A percentile compares a stretch with the other conserved stretches of the same genome.
These are phyloP conservation scores for Penicillium sp. DNA, from an alignment of 2,329 filamentous ascomycete genomes.

Conservation along the genomic window DNA sequence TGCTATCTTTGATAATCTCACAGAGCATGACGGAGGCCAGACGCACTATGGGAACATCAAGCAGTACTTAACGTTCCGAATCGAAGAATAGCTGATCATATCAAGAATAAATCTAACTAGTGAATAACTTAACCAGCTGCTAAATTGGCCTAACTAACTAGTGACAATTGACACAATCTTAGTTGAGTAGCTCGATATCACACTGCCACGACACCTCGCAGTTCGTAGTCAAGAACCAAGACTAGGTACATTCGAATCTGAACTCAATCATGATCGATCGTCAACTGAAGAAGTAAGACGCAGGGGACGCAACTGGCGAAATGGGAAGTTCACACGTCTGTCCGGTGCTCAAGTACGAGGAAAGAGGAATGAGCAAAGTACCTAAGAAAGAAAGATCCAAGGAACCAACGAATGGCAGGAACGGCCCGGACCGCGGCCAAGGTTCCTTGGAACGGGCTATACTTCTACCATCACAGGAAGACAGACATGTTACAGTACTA, in stretches of 20 bases:
- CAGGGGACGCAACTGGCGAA: too few species aligned
- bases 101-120: background rate
- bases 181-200: background rate
- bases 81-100: background rate
- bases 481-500: too few species aligned
- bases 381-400: background rate
- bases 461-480: too few species aligned
- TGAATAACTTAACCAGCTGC: background rate
- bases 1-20: background rate
- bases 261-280: too few species aligned
- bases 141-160: too few species aligned
- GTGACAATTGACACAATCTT: background rate
- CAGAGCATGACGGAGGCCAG: background rate
- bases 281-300: too few species aligned
- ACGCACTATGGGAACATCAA: background rate
- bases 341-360: too few species aligned
- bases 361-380: background rate
- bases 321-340: too few species aligned
- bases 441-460: too few species aligned
- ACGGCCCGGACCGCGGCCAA: background rate
- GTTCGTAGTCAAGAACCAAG: too few species aligned
- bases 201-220: too few species aligned
- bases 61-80: background rate
- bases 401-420: background rate
- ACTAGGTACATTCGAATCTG: too few species aligned